A percentile compares a stretch with the other conserved stretches of the same genome.
Conservation (phyloP, 2,329 filamentous ascomycete genomes). For the Epichloe festucae region DNA sequence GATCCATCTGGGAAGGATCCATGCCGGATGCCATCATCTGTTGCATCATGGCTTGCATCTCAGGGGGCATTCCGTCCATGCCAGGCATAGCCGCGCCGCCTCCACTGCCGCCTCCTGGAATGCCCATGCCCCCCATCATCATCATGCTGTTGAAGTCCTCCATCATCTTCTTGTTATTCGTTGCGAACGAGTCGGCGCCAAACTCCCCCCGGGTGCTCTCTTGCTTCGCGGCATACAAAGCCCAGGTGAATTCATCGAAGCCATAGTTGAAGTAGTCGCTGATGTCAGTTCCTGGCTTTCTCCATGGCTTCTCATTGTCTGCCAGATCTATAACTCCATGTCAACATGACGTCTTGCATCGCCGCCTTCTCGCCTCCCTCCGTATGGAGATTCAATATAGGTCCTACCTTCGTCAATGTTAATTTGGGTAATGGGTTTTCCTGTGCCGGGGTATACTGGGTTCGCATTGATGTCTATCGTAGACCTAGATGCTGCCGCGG, state of each 20-base stretch:
- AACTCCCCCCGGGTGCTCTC: constrained; percentile 67
- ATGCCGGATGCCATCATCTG: constrained; percentile 55
- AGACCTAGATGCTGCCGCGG: constrained; percentile 60
- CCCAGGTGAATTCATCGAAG: constrained; percentile 98
- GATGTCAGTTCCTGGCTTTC: constrained; percentile 83
- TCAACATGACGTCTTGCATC: not conserved
- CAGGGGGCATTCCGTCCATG: constrained; percentile 51
- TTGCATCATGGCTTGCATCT: constrained; percentile 59
- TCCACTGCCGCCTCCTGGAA: constrained; percentile 25
- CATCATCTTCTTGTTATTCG: constrained; percentile 66
- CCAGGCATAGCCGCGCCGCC: constrained; percentile 32
- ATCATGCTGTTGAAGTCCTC: constrained; percentile 57
- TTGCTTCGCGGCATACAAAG: constrained; percentile 83
- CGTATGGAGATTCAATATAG: not conserved
- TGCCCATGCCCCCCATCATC: constrained; percentile 44
- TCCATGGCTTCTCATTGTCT: constrained; percentile 87
- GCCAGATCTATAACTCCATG: constrained; percentile 40
- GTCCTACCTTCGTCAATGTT: constrained; percentile 54
- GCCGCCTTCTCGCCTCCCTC: not conserved
- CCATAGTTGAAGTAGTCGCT: constrained; percentile 99
- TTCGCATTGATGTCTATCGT: constrained; percentile 75
- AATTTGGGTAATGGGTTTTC: constrained; percentile 67
- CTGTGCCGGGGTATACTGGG: constrained; percentile 63
- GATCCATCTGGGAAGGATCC: constrained; percentile 55
- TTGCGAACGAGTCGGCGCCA: constrained; percentile 48